A percentile compares a stretch with the other conserved stretches of the same genome.
These are phyloP conservation scores for Diaporthe sp. DNA, from an alignment of 2,329 filamentous ascomycete species.

Conservation along the genomic window DNA sequence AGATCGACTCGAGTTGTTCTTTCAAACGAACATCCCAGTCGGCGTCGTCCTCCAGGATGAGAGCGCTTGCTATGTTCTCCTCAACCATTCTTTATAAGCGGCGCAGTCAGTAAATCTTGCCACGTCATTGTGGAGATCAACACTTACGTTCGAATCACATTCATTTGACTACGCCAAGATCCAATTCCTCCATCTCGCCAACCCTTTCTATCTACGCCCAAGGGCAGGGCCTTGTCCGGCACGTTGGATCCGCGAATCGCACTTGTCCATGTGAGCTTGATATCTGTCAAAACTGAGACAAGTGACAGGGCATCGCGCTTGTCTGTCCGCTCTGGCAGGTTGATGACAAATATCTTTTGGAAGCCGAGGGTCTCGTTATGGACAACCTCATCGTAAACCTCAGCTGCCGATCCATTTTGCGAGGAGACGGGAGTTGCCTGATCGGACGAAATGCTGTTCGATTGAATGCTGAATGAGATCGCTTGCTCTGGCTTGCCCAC, in stretches of 20 bases:
- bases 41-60: conserved; percentile 56
- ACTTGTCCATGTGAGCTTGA: conserved; percentile 58
- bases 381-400: neutral
- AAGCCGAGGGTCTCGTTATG: conserved; percentile 47
- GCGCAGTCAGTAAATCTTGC: neutral
- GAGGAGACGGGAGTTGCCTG: neutral
- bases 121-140: fast-evolving
- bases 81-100: conserved; percentile 47
- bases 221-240: conserved; percentile 56
- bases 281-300: conserved; percentile 54
- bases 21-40: conserved; percentile 55
- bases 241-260: conserved; percentile 56
- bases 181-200: conserved; percentile 55
- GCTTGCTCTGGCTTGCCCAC: neutral
- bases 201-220: conserved; percentile 48
- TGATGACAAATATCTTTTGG: conserved; percentile 59
- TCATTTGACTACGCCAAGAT: conserved; percentile 50
- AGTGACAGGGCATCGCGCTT: conserved; percentile 62
- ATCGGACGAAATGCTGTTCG: neutral
- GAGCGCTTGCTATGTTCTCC: conserved; percentile 49
- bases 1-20: conserved; percentile 48
- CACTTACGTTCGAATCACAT: conserved; percentile 48
- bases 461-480: neutral
- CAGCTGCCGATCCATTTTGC: neutral
- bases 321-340: conserved; percentile 60